Conservation (phyloP, 148 eudicot species). For the Vaccinium myrtillus region DNA sequence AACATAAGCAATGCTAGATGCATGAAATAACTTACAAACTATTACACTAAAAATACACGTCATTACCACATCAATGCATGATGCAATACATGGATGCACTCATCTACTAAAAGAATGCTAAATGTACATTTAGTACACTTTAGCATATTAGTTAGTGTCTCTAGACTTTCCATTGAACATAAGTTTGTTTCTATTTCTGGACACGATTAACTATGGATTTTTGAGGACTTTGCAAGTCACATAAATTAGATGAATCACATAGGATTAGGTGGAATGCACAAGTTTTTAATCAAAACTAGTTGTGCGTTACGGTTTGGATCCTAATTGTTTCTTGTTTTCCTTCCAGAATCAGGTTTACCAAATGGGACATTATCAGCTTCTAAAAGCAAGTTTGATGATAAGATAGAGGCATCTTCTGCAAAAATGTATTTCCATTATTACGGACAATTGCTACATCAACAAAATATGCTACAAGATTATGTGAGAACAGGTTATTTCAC, state of each 20-base stretch:
- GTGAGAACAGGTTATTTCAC: slow-evolving; percentile 88
- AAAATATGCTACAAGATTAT: slow-evolving; percentile 97
- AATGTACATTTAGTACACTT: too few species aligned
- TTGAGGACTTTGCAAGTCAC: background rate
- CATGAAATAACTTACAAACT: too few species aligned
- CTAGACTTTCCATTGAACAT: too few species aligned
- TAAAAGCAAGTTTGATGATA: slow-evolving; percentile 83
- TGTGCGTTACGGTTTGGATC: background rate
- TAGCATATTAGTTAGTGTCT: too few species aligned
- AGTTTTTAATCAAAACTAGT: background rate
- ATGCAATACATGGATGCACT: too few species aligned
- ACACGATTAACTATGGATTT: background rate
- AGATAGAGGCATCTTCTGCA: slow-evolving; percentile 90
- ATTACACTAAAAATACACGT: too few species aligned
- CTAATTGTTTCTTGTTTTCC: slow-evolving; percentile 23
- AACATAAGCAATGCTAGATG: background rate
- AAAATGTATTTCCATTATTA: slow-evolving; percentile 97
- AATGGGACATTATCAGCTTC: slow-evolving; percentile 56
- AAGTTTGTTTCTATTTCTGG: background rate
- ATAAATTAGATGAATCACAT: background rate
- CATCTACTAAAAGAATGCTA: too few species aligned
- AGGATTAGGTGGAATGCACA: background rate
- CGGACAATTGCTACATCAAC: slow-evolving; percentile 94
- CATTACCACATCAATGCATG: too few species aligned
- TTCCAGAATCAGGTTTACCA: slow-evolving; percentile 51